Evolutionary conservation across 331 rosid genomes (phyloP).

Genomic region (Quercus lobata): DNA sequence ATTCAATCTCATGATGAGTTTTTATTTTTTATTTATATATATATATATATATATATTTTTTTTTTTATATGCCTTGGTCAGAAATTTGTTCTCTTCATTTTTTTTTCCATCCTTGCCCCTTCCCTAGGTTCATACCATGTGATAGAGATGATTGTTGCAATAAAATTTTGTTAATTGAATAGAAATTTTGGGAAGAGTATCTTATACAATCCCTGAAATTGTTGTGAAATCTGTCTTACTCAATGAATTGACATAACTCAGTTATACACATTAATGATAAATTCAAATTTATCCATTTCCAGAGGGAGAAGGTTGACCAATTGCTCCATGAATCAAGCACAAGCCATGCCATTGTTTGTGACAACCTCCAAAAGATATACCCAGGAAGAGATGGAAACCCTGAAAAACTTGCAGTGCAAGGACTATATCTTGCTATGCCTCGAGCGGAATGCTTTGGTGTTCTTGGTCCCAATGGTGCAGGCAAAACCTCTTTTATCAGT

Average conservation of each 20-base stretch:
- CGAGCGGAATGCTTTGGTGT: slow-evolving; percentile 93
- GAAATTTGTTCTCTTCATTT: too few relatives aligned
- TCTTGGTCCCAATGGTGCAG: slow-evolving; percentile 97
- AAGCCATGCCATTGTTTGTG: slow-evolving; percentile 56
- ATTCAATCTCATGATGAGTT: too few relatives aligned
- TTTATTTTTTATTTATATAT: too few relatives aligned
- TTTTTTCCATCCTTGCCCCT: too few relatives aligned
- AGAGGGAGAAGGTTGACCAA: slow-evolving; percentile 79
- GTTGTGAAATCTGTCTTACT: neutral
- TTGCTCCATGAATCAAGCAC: slow-evolving; percentile 43
- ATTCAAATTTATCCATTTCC: neutral
- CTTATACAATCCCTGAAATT: neutral
- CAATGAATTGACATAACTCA: neutral
- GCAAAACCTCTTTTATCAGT: slow-evolving; percentile 87
- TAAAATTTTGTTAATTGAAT: too few relatives aligned
- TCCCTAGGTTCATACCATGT: too few relatives aligned
- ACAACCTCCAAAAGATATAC: slow-evolving; percentile 63
- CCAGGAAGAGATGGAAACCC: slow-evolving; percentile 87
- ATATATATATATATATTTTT: too few relatives aligned
- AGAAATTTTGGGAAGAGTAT: too few relatives aligned
- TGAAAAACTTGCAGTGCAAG: slow-evolving; percentile 70
- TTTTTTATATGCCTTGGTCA: too few relatives aligned
- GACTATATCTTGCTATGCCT: slow-evolving; percentile 76
- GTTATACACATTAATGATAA: neutral
- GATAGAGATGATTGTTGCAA: too few relatives aligned